These are phyloP conservation scores for Saccharomycopsis selenospora DNA, from an alignment of 805 yeast genomes.

Conservation along the genomic window DNA sequence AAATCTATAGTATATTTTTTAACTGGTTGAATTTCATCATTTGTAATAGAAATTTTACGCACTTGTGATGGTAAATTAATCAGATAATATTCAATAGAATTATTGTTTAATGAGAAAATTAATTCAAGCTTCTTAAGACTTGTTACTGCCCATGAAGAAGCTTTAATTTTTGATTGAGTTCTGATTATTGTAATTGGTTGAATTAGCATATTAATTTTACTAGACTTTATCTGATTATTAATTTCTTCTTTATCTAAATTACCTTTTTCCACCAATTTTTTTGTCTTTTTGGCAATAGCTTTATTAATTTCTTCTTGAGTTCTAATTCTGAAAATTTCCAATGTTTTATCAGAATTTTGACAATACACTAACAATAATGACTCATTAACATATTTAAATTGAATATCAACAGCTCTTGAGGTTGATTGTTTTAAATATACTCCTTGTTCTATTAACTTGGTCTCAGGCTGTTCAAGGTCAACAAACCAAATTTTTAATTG, in stretches of 20 bases:
- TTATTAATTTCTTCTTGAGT: constrained; percentile 68
- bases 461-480: constrained; percentile 46
- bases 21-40: constrained; percentile 35
- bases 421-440: constrained; percentile 68
- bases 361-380: constrained; percentile 44
- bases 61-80: constrained; percentile 50
- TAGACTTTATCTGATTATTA: constrained; percentile 37
- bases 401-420: constrained; percentile 55
- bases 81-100: constrained; percentile 64
- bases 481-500: constrained; percentile 79
- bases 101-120: constrained; percentile 59
- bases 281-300: constrained; percentile 69
- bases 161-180: constrained; percentile 53
- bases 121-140: constrained; percentile 48
- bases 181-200: constrained; percentile 66
- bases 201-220: constrained; percentile 48
- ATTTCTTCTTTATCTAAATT: constrained; percentile 51
- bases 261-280: constrained; percentile 71
- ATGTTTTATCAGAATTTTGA: constrained; percentile 73
- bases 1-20: constrained; percentile 57
- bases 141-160: constrained; percentile 55
- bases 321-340: constrained; percentile 76
- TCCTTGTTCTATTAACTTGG: constrained; percentile 54
- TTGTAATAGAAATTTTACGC: constrained; percentile 39
- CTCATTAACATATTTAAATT: constrained; percentile 41